Evolutionary conservation across 768 basidiomycete species (phyloP).

Genomic region (Candolleomyces aberdarensis): DNA sequence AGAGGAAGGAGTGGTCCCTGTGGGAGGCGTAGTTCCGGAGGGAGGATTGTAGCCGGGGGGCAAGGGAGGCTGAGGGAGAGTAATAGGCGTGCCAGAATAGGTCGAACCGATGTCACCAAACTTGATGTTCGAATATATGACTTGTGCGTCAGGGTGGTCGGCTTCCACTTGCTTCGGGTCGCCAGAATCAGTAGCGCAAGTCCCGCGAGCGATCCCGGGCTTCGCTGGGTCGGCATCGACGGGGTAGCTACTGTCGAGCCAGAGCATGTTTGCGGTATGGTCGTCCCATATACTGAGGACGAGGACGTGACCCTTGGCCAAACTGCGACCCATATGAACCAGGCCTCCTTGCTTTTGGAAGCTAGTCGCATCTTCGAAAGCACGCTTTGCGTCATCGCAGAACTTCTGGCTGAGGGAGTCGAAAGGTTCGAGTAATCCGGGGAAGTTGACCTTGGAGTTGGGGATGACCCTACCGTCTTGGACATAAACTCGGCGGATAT

Average conservation of each 20-base stretch:
- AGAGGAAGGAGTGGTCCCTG: conserved; percentile 1
- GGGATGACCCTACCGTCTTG: conserved; percentile 50
- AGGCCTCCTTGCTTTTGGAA: conserved; percentile 42
- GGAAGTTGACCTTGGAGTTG: conserved; percentile 46
- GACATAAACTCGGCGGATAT: conserved; percentile 56
- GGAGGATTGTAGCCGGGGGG: neutral
- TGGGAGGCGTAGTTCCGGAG: neutral
- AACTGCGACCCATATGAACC: conserved; percentile 27
- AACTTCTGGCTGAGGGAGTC: conserved; percentile 45
- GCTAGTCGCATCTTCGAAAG: conserved; percentile 40
- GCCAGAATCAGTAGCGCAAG: conserved; percentile 47
- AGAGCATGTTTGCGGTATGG: conserved; percentile 52
- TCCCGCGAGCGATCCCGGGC: conserved; percentile 45
- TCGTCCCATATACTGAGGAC: conserved; percentile 55
- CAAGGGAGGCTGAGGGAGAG: neutral
- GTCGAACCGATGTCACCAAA: conserved; percentile 49
- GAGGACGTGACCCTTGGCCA: conserved; percentile 44
- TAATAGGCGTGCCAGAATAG: conserved; percentile 14
- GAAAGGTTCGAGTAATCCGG: conserved; percentile 30
- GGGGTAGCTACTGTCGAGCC: conserved; percentile 54
- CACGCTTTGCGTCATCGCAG: conserved; percentile 41
- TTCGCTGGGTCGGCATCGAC: conserved; percentile 22
- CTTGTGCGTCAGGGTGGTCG: conserved; percentile 34
- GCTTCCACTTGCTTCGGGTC: conserved; percentile 42
- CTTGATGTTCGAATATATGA: conserved; percentile 55